A percentile compares a stretch with the other conserved stretches of the same genome.
Evolutionary conservation across 257 asterid species (phyloP).

Genomic region (Forsythia suspensa): DNA sequence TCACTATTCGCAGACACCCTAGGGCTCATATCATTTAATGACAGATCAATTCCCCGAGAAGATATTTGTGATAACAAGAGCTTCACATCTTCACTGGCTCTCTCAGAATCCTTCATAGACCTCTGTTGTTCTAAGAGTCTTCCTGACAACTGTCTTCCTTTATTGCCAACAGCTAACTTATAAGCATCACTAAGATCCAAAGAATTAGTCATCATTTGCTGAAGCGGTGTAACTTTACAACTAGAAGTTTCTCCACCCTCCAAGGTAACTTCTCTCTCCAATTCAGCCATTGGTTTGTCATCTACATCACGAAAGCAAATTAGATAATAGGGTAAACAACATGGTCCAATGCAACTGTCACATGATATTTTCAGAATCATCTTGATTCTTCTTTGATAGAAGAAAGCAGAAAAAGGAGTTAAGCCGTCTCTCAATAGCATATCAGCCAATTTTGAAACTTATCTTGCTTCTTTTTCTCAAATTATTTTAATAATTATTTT

Average conservation of each 20-base stretch:
- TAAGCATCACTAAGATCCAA: conserved; percentile 86
- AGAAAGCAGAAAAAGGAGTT: not conserved
- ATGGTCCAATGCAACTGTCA: conserved; percentile 2
- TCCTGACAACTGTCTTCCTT: conserved; percentile 73
- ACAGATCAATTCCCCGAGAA: conserved; percentile 50
- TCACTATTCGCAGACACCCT: conserved; percentile 56
- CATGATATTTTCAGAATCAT: not conserved
- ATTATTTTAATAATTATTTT: not conserved
- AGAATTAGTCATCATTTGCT: conserved; percentile 36
- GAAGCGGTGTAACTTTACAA: conserved; percentile 24
- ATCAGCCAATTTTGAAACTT: not conserved
- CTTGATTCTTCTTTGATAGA: conserved; percentile 4
- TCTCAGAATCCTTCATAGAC: conserved; percentile 69
- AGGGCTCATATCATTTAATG: conserved; percentile 56
- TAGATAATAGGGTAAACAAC: not conserved
- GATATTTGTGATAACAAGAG: conserved; percentile 72
- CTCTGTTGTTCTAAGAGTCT: conserved; percentile 72
- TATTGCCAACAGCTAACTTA: conserved; percentile 62
- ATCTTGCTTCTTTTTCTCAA: not conserved
- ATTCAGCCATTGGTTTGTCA: conserved; percentile 26
- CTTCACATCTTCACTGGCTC: conserved; percentile 76
- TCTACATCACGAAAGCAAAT: conserved; percentile 28
- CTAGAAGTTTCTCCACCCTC: conserved; percentile 36
- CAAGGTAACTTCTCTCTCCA: conserved; percentile 25
- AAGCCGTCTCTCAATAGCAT: not conserved